A percentile compares a stretch with the other conserved stretches of the same genome.
Conservation (phyloP, 1,284 basidiomycete species). For the Moesziomyces aphidis region DNA sequence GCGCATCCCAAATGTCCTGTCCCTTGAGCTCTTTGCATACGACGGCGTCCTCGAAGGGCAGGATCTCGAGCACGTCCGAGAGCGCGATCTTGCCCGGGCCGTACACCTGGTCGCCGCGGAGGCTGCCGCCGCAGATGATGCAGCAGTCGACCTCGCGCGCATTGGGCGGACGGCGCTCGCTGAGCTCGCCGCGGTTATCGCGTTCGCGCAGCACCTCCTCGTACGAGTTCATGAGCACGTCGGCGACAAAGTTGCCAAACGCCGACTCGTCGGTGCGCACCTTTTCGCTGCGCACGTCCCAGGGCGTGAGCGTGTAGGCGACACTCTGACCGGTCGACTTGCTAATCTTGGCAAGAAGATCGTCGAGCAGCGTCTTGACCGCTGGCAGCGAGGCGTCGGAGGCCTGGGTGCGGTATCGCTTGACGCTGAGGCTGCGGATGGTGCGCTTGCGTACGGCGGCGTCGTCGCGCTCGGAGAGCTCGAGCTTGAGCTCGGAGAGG, state of each 20-base stretch:
- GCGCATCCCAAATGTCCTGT: constrained; percentile 80
- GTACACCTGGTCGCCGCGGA: constrained; percentile 87
- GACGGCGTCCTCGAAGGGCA: constrained; percentile 86
- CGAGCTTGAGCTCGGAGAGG: constrained; percentile 79
- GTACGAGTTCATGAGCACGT: constrained; percentile 85
- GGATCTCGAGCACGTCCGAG: constrained; percentile 85
- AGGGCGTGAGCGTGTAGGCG: constrained; percentile 77
- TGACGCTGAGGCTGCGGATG: constrained; percentile 77
- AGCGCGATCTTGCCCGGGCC: constrained; percentile 79
- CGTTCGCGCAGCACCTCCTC: constrained; percentile 78
- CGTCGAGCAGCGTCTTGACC: constrained; percentile 76
- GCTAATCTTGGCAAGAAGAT: constrained; percentile 78
- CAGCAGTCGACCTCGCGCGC: constrained; percentile 50
- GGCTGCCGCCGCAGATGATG: constrained; percentile 73
- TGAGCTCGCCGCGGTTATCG: constrained; percentile 70
- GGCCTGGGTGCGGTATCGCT: constrained; percentile 76
- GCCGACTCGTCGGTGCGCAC: constrained; percentile 81
- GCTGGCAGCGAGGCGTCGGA: constrained; percentile 74
- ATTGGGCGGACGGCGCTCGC: constrained; percentile 16
- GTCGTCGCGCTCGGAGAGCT: constrained; percentile 74
- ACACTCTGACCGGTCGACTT: constrained; percentile 74
- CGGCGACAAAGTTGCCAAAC: constrained; percentile 88
- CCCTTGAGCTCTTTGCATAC: constrained; percentile 87
- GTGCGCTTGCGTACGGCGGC: constrained; percentile 76
- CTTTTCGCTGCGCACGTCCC: constrained; percentile 81